Base-by-base conservation (phyloP, 352 stramenopile genomes). In the Globisporangium cederbergense region DNA sequence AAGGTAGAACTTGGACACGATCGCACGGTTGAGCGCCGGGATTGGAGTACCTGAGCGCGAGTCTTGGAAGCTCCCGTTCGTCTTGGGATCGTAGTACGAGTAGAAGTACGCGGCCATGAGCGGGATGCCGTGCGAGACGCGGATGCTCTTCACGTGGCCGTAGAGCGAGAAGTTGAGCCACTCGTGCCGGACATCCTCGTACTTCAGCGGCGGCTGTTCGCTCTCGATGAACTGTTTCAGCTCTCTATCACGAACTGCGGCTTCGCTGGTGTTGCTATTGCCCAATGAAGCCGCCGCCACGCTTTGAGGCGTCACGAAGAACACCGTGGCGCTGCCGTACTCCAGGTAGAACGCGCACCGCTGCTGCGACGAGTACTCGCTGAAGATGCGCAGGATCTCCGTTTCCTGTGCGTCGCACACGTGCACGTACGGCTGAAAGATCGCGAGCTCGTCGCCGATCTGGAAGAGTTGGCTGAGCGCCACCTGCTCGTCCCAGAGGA, bases 401-500 rank as follows among this genome's bases (percentile, higher is more conserved):
- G 63, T 36, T 40, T 88, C 78, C n/a, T 76, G 38, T 0, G 67
- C 54, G 8, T 68, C 69, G 32, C 74, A 81, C 10, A 88, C 65
- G 60, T 89, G 79, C 2, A 90, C 70, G 40, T 87, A 90, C 16
- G 81, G 81, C 53, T 90, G 73, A 22, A 87, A 77, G 14, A 90
- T 47, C n/a, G 68, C 72, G 10, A 90, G 64, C n/a, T 69, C 77
- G 43, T 89, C 81, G 0, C 75, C 79, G 30, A 90, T 70, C 45
- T 73, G 69, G 61, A 89, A 89, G 3, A 90, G 57, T 0, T 73
- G 76, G 69, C 81, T 90, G 10, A 90, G 73, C 20, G 73, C 73
- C 20, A 88, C 79, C 71, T 90, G 81, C 13, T 90, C 81, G 36
- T 89, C 81, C 81, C 81, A 90, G 3, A 90, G 58, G 25, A 90